Percentiles rank a stretch among this genome's conserved stretches.
These are phyloP conservation scores for Neophaeococcomyces aloes DNA, from an alignment of 2,329 filamentous ascomycete species.

Conservation along the genomic window DNA sequence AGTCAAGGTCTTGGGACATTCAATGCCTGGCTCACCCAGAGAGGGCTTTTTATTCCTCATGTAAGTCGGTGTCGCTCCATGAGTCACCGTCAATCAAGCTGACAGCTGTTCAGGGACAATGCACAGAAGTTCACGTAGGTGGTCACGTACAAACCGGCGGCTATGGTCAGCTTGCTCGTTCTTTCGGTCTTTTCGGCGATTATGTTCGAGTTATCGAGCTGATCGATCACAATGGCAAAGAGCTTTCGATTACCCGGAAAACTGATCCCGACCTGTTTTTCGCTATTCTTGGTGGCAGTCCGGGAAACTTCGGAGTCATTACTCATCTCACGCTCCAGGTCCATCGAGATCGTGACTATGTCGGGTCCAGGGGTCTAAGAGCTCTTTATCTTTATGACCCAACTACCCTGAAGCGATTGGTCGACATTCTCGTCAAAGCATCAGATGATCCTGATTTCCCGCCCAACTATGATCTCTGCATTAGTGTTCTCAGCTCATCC, in stretches of 20 bases:
- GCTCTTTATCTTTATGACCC: constrained; percentile 34
- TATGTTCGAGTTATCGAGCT: constrained; percentile 24
- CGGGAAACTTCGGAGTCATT: constrained; percentile 27
- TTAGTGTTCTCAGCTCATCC: constrained; percentile 38
- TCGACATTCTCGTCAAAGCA: constrained; percentile 36
- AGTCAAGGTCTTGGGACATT: constrained; percentile 36
- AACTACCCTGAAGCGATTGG: constrained; percentile 29
- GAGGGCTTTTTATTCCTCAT: constrained; percentile 34
- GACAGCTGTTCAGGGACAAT: constrained; percentile 34
- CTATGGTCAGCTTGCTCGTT: constrained; percentile 38
- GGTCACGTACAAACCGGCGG: constrained; percentile 42
- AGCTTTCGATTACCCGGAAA: constrained; percentile 21
- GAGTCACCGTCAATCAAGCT: not conserved
- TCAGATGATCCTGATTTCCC: constrained; percentile 35
- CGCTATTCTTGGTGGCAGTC: constrained; percentile 26
- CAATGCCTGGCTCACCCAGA: constrained; percentile 33
- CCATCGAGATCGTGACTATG: constrained; percentile 30
- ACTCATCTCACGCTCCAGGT: constrained; percentile 30
- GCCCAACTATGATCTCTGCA: constrained; percentile 38
- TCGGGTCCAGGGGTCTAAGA: constrained; percentile 35
- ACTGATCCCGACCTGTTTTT: constrained; percentile 25
- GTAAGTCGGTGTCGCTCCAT: not conserved
- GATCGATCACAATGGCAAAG: constrained; percentile 23
- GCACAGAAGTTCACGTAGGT: constrained; percentile 36
- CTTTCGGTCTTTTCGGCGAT: constrained; percentile 31